phyloP scores from a whole-genome alignment of 2,329 filamentous ascomycete species.

The Kalmusia sp. region DNA sequence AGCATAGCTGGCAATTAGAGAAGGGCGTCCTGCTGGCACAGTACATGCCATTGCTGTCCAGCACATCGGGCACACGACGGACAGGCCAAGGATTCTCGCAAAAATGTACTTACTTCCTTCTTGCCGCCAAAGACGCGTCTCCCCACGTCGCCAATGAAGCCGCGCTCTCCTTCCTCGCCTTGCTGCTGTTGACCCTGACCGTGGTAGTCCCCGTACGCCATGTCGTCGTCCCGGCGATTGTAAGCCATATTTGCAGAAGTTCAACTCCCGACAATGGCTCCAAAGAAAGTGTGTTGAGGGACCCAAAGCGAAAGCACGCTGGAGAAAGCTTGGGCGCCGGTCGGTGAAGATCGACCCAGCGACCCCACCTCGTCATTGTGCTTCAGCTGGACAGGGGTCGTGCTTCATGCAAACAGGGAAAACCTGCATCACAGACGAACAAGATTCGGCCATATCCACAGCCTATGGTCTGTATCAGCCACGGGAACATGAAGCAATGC shows the following conservation, averaged over 20 bases:
- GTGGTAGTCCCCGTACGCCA: slow-evolving; percentile 63
- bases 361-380: slow-evolving; percentile 27
- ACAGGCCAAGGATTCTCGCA: neutral
- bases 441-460: neutral
- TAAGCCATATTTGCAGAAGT: slow-evolving; percentile 36
- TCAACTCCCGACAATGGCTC: slow-evolving; percentile 15
- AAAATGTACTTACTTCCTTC: slow-evolving; percentile 35
- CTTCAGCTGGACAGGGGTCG: slow-evolving; percentile 19
- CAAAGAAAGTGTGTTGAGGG: slow-evolving; percentile 4
- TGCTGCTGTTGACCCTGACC: slow-evolving; percentile 38
- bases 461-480: neutral
- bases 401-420: slow-evolving; percentile 18
- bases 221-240: slow-evolving; percentile 54
- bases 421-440: slow-evolving; percentile 2
- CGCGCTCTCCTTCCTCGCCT: slow-evolving; percentile 53
- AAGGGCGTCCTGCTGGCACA: too few species aligned
- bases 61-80: neutral
- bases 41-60: too few species aligned
- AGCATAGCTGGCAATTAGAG: too few species aligned
- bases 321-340: slow-evolving; percentile 12
- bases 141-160: slow-evolving; percentile 61
- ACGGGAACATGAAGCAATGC: neutral
- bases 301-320: slow-evolving; percentile 8
- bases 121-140: slow-evolving; percentile 50
- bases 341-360: slow-evolving; percentile 6